Evolutionary conservation across 2,329 filamentous ascomycete genomes (phyloP), one percentile per base, ranked within the genome.

Genomic region (Colletotrichum theobromicola): DNA sequence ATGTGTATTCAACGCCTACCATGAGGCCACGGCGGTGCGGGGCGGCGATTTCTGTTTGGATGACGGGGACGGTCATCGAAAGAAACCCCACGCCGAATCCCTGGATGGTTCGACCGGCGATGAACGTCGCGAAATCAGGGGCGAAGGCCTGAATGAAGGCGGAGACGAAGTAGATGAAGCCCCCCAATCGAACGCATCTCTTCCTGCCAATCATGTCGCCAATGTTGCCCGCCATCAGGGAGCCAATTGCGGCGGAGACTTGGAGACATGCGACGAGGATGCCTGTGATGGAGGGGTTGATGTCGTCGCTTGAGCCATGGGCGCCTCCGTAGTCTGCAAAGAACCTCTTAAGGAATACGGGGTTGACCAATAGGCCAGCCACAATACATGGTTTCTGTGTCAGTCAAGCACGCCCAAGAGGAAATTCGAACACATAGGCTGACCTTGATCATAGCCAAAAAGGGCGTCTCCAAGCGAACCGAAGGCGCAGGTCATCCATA

Each of bases 51-150:
- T 50, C 42, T 2, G 42, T 50, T 21, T 50, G 42, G n/a, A 50
- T 50, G 42, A 50, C 42, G 42, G 42, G 42, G 3, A 50, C 42
- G 10, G 42, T 50, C 42, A 50, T 50, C 13, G 42, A 50, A 0
- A 50, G 0, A 0, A 50, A 50, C 0, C 42, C 42, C 0, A 50
- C 42, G n/a, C 42, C 42, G 10, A 50, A 50, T 0, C 42, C 42
- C 7, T 50, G 42, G 6, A 50, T 21, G 0, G 42, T 50, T 0
- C 42, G 42, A 13, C 42, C 42, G 42, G 42, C 42, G n/a, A 50
- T 21, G 42, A 50, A 50, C 0, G 42, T 50, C 12, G 42, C n/a
- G 21, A 50, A 50, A n/a, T 50, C n/a, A 1, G 42, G 42, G 0
- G 42, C 42, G 42, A 50, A 50, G n/a, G 42, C 42, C 21, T 50